Percentiles rank a stretch among this genome's conserved stretches.
Conservation (phyloP, 1,139 yeast species). For the Pneumocystis wakefieldiae region DNA sequence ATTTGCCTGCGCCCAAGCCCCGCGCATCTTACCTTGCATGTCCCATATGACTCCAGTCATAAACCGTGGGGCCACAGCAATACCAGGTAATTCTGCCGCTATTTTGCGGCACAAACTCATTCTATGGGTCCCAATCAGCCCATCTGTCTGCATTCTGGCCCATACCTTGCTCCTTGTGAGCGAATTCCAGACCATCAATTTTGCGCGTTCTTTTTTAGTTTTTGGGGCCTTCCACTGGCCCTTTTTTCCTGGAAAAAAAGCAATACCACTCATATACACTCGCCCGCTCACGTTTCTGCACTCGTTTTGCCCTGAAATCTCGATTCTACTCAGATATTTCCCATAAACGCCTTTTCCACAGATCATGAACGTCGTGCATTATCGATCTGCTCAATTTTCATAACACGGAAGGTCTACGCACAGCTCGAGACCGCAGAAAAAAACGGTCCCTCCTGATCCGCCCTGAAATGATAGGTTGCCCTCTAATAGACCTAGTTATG, state of each 20-base stretch:
- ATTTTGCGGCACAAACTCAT: conserved; percentile 48
- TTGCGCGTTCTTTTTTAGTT: neutral
- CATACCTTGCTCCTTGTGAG: neutral
- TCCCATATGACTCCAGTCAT: conserved; percentile 96
- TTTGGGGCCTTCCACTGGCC: neutral
- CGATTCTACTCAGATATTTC: too few relatives aligned
- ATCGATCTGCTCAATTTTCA: too few relatives aligned
- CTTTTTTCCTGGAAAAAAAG: neutral
- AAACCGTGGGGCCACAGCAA: conserved; percentile 98
- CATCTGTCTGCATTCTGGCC: too few relatives aligned
- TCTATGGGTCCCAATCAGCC: conserved; percentile 2
- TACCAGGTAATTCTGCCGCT: conserved; percentile 72
- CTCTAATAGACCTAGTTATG: too few relatives aligned
- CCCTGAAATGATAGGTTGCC: too few relatives aligned
- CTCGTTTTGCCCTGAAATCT: too few relatives aligned
- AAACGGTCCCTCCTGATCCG: too few relatives aligned
- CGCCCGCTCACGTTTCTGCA: too few relatives aligned
- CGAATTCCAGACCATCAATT: conserved; percentile 2
- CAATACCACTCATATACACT: neutral
- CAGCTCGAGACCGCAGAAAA: too few relatives aligned
- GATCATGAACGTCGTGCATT: too few relatives aligned
- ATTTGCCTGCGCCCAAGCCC: neutral
- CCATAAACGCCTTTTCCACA: too few relatives aligned
- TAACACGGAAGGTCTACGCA: too few relatives aligned
- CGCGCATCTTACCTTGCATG: conserved; percentile 42